Evolutionary conservation across 805 yeast species (phyloP).

Genomic region (Isabelozyma gotoi): DNA sequence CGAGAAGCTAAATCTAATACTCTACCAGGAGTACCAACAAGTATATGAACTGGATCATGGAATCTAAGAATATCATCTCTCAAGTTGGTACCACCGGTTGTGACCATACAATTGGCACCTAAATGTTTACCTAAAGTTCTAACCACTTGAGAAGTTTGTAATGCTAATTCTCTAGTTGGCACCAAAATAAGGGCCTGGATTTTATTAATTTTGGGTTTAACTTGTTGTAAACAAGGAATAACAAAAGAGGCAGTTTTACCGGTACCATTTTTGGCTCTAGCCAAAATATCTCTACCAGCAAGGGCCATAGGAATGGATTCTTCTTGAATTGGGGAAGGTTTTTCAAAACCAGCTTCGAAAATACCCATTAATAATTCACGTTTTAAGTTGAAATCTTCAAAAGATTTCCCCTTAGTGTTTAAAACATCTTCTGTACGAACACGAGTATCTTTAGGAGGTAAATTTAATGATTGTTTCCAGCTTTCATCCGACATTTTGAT

Average conservation of each 20-base stretch:
- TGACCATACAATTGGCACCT: conserved; percentile 91
- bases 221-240: conserved; percentile 86
- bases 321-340: conserved; percentile 97
- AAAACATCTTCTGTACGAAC: conserved; percentile 97
- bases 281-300: conserved; percentile 92
- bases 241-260: conserved; percentile 98
- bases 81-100: conserved; percentile 95
- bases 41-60: conserved; percentile 87
- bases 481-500: conserved; percentile 7
- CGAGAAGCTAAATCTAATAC: conserved; percentile 91
- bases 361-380: conserved; percentile 97
- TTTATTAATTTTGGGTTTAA: conserved; percentile 78
- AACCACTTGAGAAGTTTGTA: conserved; percentile 96
- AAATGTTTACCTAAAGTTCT: conserved; percentile 93
- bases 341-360: conserved; percentile 97
- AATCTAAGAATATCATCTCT: conserved; percentile 93
- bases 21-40: conserved; percentile 98
- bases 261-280: conserved; percentile 98
- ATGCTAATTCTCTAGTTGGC: conserved; percentile 96
- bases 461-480: conserved; percentile 74
- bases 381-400: conserved; percentile 89
- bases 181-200: conserved; percentile 92
- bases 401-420: conserved; percentile 83
- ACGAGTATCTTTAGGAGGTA: conserved; percentile 86
- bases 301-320: conserved; percentile 95